Percentiles rank a stretch among this genome's conserved stretches.
phyloP scores from a whole-genome alignment of 2,329 filamentous ascomycete genomes.

The Periconia digitata region DNA sequence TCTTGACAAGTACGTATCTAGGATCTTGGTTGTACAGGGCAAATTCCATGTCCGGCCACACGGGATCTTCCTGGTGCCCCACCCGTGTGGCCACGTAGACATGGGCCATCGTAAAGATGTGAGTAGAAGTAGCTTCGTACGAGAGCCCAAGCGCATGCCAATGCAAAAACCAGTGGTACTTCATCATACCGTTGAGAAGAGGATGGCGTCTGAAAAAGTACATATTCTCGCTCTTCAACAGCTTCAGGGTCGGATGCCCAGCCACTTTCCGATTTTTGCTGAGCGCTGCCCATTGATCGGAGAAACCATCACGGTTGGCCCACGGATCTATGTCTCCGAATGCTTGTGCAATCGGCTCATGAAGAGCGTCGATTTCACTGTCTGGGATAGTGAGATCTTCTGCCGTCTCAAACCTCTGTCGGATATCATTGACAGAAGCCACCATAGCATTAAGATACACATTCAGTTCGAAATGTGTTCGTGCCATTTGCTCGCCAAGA shows the following conservation, averaged over 20 bases:
- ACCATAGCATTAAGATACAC: not conserved
- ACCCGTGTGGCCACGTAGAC: constrained; percentile 1
- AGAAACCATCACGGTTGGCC: not conserved
- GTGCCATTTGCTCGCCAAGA: not conserved
- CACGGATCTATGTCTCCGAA: not conserved
- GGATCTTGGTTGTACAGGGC: constrained; percentile 7
- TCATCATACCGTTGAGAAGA: constrained; percentile 4
- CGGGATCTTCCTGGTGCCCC: not conserved
- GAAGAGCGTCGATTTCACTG: not conserved
- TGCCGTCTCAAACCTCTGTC: not conserved
- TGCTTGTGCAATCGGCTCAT: not conserved
- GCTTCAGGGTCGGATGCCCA: not conserved
- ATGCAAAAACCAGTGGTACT: constrained; percentile 1
- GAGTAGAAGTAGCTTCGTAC: not conserved
- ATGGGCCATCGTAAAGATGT: not conserved
- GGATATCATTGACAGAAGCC: not conserved
- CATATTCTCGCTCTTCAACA: not conserved
- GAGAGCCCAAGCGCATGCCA: not conserved
- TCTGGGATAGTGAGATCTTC: not conserved
- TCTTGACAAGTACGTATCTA: constrained; percentile 4
- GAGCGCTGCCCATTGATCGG: not conserved
- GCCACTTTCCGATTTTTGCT: not conserved
- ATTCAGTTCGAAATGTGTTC: not conserved
- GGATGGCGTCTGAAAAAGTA: constrained; percentile 4
- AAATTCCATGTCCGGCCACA: constrained; percentile 12